Percentiles rank a stretch among this genome's conserved stretches.
These are phyloP conservation scores for Aspergillus latus DNA, from an alignment of 2,329 filamentous ascomycete species.

Conservation along the genomic window DNA sequence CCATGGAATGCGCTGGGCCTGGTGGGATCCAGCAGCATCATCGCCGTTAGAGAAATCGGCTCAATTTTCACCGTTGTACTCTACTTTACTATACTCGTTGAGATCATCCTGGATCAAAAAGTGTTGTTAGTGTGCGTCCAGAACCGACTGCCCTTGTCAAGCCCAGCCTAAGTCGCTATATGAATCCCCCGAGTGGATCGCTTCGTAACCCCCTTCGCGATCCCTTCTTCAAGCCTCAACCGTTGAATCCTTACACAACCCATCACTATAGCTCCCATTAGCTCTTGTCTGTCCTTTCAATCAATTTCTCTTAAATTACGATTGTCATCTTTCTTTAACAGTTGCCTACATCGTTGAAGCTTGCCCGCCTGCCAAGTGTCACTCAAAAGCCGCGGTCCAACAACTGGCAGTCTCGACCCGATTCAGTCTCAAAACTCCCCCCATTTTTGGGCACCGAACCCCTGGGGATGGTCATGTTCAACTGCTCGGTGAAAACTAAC, in stretches of 20 bases:
- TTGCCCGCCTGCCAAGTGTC: constrained; percentile 15
- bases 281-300: constrained; percentile 17
- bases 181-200: constrained; percentile 2
- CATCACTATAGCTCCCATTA: constrained; percentile 5
- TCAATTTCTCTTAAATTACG: constrained; percentile 3
- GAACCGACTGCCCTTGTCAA: not conserved
- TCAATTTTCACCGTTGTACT: not conserved
- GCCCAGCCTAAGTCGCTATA: not conserved
- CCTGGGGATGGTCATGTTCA: constrained; percentile 20
- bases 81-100: not conserved
- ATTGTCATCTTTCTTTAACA: constrained; percentile 1
- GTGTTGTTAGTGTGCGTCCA: not conserved
- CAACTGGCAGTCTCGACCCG: constrained; percentile 11
- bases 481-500: constrained; percentile 11
- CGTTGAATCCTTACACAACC: constrained; percentile 12
- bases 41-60: not conserved
- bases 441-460: constrained; percentile 12
- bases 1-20: not conserved
- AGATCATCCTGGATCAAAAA: not conserved
- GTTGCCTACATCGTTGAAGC: not conserved
- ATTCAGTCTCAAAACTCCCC: constrained; percentile 17
- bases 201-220: constrained; percentile 18
- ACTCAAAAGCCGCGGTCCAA: constrained; percentile 14
- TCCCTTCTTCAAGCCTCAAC: constrained; percentile 26
- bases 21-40: constrained; percentile 5